Evolutionary conservation across 331 rosid species (phyloP).

Genomic region (Pyrus hybrid): DNA sequence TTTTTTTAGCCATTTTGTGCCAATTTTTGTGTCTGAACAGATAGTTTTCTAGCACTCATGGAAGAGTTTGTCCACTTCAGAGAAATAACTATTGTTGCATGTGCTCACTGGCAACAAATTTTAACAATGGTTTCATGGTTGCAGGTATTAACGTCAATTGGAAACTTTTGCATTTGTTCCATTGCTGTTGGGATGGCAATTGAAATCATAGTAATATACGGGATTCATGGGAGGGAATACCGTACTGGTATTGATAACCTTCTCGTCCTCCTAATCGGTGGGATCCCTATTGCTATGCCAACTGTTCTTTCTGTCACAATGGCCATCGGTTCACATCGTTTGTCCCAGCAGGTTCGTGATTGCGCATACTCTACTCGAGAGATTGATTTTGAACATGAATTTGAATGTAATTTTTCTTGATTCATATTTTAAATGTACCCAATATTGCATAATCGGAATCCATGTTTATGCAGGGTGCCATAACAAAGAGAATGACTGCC

Average conservation of each 20-base stretch:
- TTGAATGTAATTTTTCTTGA: neutral
- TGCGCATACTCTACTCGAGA: neutral
- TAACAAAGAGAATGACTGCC: conserved; percentile 82
- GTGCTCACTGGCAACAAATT: neutral
- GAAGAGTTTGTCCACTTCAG: neutral
- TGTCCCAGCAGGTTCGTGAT: conserved; percentile 56
- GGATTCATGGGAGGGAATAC: conserved; percentile 15
- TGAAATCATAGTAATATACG: conserved; percentile 59
- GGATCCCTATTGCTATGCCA: conserved; percentile 88
- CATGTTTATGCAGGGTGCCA: conserved; percentile 57
- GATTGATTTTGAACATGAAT: conserved; percentile 2
- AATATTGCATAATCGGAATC: neutral
- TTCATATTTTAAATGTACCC: too few relatives aligned
- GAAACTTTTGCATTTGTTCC: conserved; percentile 73
- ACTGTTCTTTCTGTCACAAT: conserved; percentile 85
- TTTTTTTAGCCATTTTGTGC: neutral
- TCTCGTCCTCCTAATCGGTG: conserved; percentile 74
- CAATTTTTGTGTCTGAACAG: neutral
- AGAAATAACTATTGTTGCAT: neutral
- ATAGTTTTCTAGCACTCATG: neutral
- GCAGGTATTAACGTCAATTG: conserved; percentile 69
- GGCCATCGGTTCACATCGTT: conserved; percentile 68
- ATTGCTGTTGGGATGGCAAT: conserved; percentile 62
- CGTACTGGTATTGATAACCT: conserved; percentile 55
- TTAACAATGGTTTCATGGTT: neutral